Base-by-base conservation (phyloP, 2,329 filamentous ascomycete genomes). In the Diaporthe citri region DNA sequence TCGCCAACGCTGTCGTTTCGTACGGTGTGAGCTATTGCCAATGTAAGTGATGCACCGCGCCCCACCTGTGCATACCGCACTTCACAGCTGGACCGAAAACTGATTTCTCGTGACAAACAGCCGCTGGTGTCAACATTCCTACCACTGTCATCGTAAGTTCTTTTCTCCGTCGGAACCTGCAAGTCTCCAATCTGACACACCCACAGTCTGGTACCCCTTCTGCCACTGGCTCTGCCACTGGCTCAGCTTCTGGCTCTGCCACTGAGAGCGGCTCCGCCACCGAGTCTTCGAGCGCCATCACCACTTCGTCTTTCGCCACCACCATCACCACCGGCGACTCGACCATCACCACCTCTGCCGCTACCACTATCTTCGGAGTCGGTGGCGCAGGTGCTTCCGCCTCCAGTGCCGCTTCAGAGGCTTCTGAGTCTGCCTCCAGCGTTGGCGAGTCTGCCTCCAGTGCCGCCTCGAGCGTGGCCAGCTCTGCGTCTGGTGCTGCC, bases 11-110 rank as follows among this genome's bases (percentile, higher is more conserved):
- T 56, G 84, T 82, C 73, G 79, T 89, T 55, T 73, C 78, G 39
- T 87, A 83, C 76, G 87, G 82, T 56, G 78, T 85, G 73, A 70
- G 78, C 17, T 75, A 85, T 74, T 89, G 88, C 81, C 74, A 80
- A 31, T 75, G 83, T 85, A 79, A 79, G 82, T 79, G n/a, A 28
- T 25, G 25, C 3, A 12, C 28, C 20, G 17, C 28, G 9, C n/a
- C 13, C 43, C 28, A 39, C n/a, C 34, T 46, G 72, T 75, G 20
- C 48, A 10, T 20, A 17, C n/a, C 57, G 12, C 10, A 22, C 34
- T 20, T 10, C 25, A 55, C 15, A 20, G 20, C 15, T n/a, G 31
- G 9, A 9, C 55, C 25, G 39, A 74, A 66, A 72, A 56, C 78
- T 82, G 70, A 82, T 74, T 48, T 17, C 31, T 7, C 22, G 41